Conservation (phyloP, 1,139 yeast genomes). For the Magnusiomyces magnusii region DNA sequence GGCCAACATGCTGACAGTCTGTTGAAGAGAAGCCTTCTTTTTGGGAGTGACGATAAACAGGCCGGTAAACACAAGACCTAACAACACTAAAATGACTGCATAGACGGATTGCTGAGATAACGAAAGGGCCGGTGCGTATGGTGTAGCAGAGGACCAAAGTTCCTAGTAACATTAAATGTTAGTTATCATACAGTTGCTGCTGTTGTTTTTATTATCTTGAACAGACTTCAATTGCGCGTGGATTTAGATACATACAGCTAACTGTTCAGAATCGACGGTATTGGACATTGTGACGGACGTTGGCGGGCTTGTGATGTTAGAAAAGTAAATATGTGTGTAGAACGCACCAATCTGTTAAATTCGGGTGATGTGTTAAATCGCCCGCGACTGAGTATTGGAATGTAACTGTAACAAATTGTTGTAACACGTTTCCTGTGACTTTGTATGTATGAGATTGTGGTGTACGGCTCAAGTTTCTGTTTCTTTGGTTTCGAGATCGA, state of each 20-base stretch:
- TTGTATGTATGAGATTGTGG: no score
- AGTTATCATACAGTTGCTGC: neutral
- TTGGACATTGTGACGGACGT: slow-evolving; percentile 62
- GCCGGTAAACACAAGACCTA: slow-evolving; percentile 15
- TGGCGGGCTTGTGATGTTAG: slow-evolving; percentile 38
- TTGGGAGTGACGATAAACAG: slow-evolving; percentile 13
- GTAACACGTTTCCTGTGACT: no score
- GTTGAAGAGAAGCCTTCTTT: neutral
- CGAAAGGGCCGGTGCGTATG: slow-evolving; percentile 24
- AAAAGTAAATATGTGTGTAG: neutral
- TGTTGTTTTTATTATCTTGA: neutral
- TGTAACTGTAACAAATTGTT: neutral
- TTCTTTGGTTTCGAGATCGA: no score
- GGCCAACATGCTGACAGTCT: slow-evolving; percentile 21
- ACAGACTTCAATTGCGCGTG: neutral
- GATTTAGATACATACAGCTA: slow-evolving; percentile 45
- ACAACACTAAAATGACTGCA: slow-evolving; percentile 11
- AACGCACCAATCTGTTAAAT: neutral
- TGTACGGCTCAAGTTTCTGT: no score
- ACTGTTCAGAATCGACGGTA: slow-evolving; percentile 62
- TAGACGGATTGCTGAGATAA: slow-evolving; percentile 24
- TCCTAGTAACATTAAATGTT: slow-evolving; percentile 48
- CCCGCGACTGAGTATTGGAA: neutral
- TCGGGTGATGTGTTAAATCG: neutral
- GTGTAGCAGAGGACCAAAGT: slow-evolving; percentile 20